These are phyloP conservation scores for Boletellus dicymbophilus DNA, from an alignment of 1,284 basidiomycete species.

Conservation along the genomic window DNA sequence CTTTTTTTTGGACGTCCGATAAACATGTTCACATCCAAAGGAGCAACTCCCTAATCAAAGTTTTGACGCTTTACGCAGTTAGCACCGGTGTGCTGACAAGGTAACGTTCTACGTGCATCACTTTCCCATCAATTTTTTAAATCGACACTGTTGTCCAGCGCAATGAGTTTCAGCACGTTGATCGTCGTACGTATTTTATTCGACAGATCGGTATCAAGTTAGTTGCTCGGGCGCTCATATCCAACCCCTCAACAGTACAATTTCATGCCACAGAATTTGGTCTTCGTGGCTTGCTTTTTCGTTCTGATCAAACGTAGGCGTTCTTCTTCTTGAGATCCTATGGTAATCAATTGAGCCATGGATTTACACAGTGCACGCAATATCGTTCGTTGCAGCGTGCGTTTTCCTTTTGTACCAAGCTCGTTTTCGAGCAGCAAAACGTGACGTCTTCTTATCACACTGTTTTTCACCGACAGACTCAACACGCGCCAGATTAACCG, in stretches of 20 bases:
- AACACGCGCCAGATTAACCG: slow-evolving; percentile 51
- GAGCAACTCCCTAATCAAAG: slow-evolving; percentile 61
- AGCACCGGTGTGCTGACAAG: slow-evolving; percentile 57
- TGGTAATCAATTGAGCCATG: slow-evolving; percentile 1
- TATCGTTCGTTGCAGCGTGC: slow-evolving; percentile 69
- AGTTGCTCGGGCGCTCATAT: too few species aligned
- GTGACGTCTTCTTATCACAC: too few species aligned
- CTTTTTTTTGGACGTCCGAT: too few species aligned
- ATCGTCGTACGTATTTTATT: slow-evolving; percentile 46
- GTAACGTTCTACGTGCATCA: slow-evolving; percentile 32
- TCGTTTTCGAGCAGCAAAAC: too few species aligned
- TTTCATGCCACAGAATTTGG: slow-evolving; percentile 52
- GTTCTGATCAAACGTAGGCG: slow-evolving; percentile 63
- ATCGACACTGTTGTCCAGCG: slow-evolving; percentile 37
- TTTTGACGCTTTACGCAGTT: slow-evolving; percentile 50
- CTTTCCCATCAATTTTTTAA: background rate
- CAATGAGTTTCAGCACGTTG: slow-evolving; percentile 57
- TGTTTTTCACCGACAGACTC: slow-evolving; percentile 44
- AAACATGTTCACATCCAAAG: slow-evolving; percentile 40
- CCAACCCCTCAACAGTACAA: slow-evolving; percentile 47
- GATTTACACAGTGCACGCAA: slow-evolving; percentile 63
- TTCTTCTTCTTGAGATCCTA: background rate
- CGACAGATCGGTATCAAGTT: background rate
- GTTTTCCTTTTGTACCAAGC: slow-evolving; percentile 22
- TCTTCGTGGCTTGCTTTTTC: slow-evolving; percentile 62